phyloP scores from a whole-genome alignment of 306 rosid species.

The Vachellia pachyceras region DNA sequence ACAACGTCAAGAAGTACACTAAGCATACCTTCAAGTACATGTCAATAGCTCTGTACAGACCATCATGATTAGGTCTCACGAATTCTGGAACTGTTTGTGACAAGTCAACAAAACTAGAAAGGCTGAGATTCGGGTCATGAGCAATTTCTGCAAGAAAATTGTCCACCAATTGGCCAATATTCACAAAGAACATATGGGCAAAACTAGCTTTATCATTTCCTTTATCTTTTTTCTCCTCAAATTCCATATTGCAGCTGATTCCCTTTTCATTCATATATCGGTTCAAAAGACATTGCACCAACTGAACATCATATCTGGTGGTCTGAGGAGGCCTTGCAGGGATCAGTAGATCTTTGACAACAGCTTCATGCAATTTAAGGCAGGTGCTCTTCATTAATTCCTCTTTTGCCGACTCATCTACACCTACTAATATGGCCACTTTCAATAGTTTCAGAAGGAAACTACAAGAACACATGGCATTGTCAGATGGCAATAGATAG shows the following conservation, averaged over 20 bases:
- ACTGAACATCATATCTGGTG: conserved; percentile 67
- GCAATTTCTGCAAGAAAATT: conserved; percentile 80
- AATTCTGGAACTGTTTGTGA: conserved; percentile 72
- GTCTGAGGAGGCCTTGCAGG: conserved; percentile 73
- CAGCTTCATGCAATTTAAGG: conserved; percentile 81
- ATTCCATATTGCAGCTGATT: conserved; percentile 34
- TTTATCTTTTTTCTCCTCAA: conserved; percentile 57
- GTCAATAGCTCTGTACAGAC: conserved; percentile 78
- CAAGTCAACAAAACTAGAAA: conserved; percentile 62
- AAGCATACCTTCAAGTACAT: conserved; percentile 78
- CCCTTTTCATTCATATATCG: conserved; percentile 58
- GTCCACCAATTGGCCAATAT: conserved; percentile 78
- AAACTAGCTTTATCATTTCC: conserved; percentile 45
- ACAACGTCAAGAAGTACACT: neutral
- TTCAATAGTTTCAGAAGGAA: conserved; percentile 88
- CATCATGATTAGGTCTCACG: conserved; percentile 85
- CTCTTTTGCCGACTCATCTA: conserved; percentile 63
- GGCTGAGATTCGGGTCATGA: conserved; percentile 63
- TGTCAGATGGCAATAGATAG: conserved; percentile 79
- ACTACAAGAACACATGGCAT: conserved; percentile 66
- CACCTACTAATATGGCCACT: conserved; percentile 84
- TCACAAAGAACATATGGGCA: conserved; percentile 60
- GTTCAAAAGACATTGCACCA: conserved; percentile 69
- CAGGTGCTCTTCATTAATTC: conserved; percentile 67
- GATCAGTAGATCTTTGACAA: conserved; percentile 71